Conservation (phyloP, 306 rosid genomes). For the Vigna unguiculata region DNA sequence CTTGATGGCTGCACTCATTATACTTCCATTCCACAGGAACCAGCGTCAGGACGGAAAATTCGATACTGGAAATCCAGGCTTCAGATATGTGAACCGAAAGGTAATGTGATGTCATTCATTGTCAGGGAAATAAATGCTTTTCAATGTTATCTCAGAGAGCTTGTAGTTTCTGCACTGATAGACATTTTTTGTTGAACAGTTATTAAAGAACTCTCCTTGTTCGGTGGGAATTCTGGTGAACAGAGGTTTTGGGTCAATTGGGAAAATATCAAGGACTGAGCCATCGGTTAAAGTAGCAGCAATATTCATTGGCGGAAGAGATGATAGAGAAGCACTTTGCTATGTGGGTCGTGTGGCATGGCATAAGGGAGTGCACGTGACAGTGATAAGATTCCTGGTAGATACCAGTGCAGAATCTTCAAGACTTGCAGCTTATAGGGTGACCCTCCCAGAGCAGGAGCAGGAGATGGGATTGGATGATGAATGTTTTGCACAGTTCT, state of each 20-base stretch:
- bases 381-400: conserved; percentile 76
- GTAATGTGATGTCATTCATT: conserved; percentile 61
- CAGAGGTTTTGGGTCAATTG: conserved; percentile 82
- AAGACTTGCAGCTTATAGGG: conserved; percentile 56
- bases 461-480: conserved; percentile 76
- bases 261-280: conserved; percentile 56
- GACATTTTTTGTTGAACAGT: conserved; percentile 57
- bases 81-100: conserved; percentile 87
- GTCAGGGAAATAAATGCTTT: neutral
- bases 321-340: conserved; percentile 88
- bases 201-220: conserved; percentile 77
- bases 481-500: conserved; percentile 84
- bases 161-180: neutral
- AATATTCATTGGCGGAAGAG: conserved; percentile 89
- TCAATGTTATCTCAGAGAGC: neutral
- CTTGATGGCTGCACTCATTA: conserved; percentile 69
- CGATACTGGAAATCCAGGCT: conserved; percentile 66
- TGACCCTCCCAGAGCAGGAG: conserved; percentile 62
- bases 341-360: conserved; percentile 71
- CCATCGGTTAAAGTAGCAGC: conserved; percentile 64
- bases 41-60: conserved; percentile 63
- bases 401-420: conserved; percentile 61
- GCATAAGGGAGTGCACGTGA: conserved; percentile 78
- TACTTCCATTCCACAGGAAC: conserved; percentile 84
- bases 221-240: conserved; percentile 92